phyloP scores from a whole-genome alignment of 805 yeast genomes.

The Aciculoconidium aculeatum region DNA sequence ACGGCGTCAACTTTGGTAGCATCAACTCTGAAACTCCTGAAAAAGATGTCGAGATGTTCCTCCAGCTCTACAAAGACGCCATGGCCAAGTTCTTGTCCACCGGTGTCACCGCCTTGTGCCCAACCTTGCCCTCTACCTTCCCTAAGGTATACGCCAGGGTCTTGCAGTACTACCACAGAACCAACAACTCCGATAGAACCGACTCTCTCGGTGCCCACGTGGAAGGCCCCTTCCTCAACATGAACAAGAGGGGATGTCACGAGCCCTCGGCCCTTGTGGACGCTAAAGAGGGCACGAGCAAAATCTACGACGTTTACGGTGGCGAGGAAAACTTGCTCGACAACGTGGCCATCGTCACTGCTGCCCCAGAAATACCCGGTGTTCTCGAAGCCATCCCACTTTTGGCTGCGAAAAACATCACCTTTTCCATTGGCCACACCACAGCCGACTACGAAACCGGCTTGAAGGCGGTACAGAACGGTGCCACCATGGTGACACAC shows the following conservation, averaged over 20 bases:
- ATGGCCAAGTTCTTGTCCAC: slow-evolving; percentile 43
- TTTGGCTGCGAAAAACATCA: slow-evolving; percentile 26
- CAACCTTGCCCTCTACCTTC: slow-evolving; percentile 49
- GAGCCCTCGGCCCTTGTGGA: slow-evolving; percentile 40
- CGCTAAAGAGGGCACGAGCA: slow-evolving; percentile 25
- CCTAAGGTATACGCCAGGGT: slow-evolving; percentile 44
- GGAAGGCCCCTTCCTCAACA: slow-evolving; percentile 54
- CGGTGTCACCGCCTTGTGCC: slow-evolving; percentile 53
- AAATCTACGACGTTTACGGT: slow-evolving; percentile 34
- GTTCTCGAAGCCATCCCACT: slow-evolving; percentile 38
- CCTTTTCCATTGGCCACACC: slow-evolving; percentile 45
- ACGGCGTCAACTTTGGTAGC: slow-evolving; percentile 47
- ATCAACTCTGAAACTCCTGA: slow-evolving; percentile 24
- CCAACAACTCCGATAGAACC: slow-evolving; percentile 25
- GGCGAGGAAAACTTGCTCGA: slow-evolving; percentile 22
- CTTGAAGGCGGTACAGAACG: slow-evolving; percentile 40
- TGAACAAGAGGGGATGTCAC: slow-evolving; percentile 46
- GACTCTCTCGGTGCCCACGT: slow-evolving; percentile 55
- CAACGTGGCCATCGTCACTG: slow-evolving; percentile 40
- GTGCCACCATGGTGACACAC: slow-evolving; percentile 58
- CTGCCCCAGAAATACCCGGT: slow-evolving; percentile 49
- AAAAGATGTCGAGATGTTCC: slow-evolving; percentile 26
- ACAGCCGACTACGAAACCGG: slow-evolving; percentile 34
- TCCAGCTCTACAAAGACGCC: slow-evolving; percentile 34
- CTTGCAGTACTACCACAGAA: slow-evolving; percentile 36